Conservation (phyloP, 2,329 filamentous ascomycete genomes). For the Epicoccum nigrum region DNA sequence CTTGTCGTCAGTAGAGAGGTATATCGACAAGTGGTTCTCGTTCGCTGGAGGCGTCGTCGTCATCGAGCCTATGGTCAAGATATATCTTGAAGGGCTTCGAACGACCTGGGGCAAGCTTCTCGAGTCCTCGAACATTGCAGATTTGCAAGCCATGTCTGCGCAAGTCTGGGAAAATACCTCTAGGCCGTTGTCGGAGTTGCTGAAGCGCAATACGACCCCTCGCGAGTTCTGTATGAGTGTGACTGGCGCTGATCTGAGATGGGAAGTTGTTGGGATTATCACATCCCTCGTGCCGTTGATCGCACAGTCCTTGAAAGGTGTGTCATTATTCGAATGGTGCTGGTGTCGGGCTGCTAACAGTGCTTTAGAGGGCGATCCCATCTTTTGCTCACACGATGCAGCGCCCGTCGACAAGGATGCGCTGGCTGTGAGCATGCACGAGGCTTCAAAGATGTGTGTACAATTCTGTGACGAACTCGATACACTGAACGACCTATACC, state of each 20-base stretch:
- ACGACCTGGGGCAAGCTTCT: conserved; percentile 36
- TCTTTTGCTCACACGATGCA: conserved; percentile 40
- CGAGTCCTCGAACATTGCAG: conserved; percentile 30
- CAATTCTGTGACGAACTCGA: conserved; percentile 42
- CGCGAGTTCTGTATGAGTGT: conserved; percentile 47
- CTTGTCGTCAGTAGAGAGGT: conserved; percentile 32
- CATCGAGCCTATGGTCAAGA: conserved; percentile 44
- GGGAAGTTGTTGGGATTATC: conserved; percentile 53
- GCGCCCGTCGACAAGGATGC: conserved; percentile 32
- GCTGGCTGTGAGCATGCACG: conserved; percentile 32
- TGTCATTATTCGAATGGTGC: background rate
- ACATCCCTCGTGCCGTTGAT: conserved; percentile 48
- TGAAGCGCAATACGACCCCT: conserved; percentile 47
- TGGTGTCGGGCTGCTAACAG: background rate
- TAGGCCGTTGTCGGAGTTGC: conserved; percentile 36
- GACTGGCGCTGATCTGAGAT: conserved; percentile 50
- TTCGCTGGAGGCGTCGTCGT: conserved; percentile 41
- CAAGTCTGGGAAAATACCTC: conserved; percentile 52
- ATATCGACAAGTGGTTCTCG: conserved; percentile 43
- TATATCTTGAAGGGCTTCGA: conserved; percentile 36
- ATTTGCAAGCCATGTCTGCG: conserved; percentile 48
- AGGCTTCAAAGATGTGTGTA: conserved; percentile 40
- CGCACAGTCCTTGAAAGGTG: conserved; percentile 39
- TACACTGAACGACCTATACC: conserved; percentile 42
- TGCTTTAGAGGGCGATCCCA: conserved; percentile 38